Evolutionary conservation across 2,329 filamentous ascomycete species (phyloP).

Genomic region (Trichoderma asperellum): DNA sequence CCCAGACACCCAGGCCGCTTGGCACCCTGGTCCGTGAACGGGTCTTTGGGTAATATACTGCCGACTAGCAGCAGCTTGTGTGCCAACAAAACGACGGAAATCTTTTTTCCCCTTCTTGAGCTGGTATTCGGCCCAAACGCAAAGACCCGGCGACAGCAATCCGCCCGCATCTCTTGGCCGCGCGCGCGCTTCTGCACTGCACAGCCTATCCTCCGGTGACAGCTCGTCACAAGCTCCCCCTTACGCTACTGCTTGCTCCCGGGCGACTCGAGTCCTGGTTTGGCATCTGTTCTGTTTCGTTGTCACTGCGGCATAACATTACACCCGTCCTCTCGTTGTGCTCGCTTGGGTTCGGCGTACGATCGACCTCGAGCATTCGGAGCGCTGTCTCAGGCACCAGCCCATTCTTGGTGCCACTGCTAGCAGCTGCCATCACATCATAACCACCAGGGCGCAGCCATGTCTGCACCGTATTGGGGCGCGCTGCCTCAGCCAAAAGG

Average conservation of each 20-base stretch:
- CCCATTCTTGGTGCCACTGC: background rate
- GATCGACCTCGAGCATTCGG: background rate
- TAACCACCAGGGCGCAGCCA: constrained; percentile 36
- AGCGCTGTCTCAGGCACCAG: background rate
- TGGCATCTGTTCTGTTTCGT: background rate
- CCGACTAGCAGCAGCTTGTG: constrained; percentile 4
- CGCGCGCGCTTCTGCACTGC: constrained; percentile 18
- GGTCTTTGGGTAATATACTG: background rate
- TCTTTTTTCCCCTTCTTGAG: constrained; percentile 11
- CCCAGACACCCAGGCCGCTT: constrained; percentile 17
- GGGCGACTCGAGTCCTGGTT: background rate
- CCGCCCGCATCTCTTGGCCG: constrained; percentile 11
- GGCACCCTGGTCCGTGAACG: constrained; percentile 24
- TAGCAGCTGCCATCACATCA: background rate
- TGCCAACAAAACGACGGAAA: constrained; percentile 26
- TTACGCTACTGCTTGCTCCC: background rate
- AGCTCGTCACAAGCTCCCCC: background rate
- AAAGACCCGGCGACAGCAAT: constrained; percentile 1
- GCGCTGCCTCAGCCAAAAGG: constrained; percentile 56
- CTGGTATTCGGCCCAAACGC: background rate
- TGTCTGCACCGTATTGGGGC: constrained; percentile 61
- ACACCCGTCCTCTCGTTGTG: background rate
- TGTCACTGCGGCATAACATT: background rate
- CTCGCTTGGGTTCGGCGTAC: background rate
- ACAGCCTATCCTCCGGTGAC: constrained; percentile 9